These are phyloP conservation scores for Arachis stenosperma DNA, from an alignment of 306 rosid species.

Conservation along the genomic window DNA sequence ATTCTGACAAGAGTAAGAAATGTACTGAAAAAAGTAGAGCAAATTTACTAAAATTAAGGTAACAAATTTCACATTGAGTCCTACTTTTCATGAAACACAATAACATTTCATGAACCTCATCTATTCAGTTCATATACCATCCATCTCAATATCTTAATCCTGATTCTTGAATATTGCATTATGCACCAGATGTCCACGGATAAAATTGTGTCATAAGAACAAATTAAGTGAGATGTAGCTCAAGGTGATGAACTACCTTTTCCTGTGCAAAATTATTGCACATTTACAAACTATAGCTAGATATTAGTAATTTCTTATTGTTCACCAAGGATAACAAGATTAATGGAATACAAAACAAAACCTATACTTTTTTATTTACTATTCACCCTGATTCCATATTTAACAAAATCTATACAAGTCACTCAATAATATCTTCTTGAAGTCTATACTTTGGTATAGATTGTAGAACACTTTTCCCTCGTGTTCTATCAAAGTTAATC, in stretches of 20 bases:
- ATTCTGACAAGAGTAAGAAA: slow-evolving; percentile 30
- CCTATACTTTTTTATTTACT: neutral
- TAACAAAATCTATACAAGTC: neutral
- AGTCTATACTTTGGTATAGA: no score
- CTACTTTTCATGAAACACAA: slow-evolving; percentile 17
- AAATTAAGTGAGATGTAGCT: slow-evolving; percentile 10
- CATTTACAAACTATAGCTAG: neutral
- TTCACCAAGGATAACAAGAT: neutral
- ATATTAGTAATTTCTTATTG: neutral
- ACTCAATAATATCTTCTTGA: no score
- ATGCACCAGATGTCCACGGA: neutral
- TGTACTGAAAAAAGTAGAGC: neutral
- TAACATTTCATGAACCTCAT: neutral
- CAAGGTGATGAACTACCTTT: neutral
- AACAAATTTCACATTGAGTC: slow-evolving; percentile 13
- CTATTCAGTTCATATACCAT: neutral
- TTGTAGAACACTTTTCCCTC: neutral
- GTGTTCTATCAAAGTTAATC: neutral
- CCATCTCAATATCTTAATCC: slow-evolving; percentile 20
- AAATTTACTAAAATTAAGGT: slow-evolving; percentile 15
- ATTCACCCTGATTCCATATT: neutral
- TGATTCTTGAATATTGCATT: slow-evolving; percentile 25
- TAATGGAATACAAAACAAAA: neutral
- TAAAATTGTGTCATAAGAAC: neutral
- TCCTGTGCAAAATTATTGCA: neutral